Evolutionary conservation across 345 rosid species (phyloP).

Genomic region (Euphorbia pulcherrima): DNA sequence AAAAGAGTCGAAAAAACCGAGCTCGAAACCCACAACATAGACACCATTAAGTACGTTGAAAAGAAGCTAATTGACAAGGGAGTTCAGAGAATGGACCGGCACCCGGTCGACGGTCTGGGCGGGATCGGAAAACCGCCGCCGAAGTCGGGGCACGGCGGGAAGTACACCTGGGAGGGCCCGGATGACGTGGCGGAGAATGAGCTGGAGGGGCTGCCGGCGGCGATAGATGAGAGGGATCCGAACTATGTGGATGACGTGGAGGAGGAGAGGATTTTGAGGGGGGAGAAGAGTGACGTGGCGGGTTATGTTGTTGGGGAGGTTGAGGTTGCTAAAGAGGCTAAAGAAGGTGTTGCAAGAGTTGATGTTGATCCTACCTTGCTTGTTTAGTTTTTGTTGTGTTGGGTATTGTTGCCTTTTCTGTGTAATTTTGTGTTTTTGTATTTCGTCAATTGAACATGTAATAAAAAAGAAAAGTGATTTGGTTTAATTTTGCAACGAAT

Average conservation of each 20-base stretch:
- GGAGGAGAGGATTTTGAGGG: conserved; percentile 31
- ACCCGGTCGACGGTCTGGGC: conserved; percentile 50
- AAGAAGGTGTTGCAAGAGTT: conserved; percentile 53
- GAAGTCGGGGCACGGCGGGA: conserved; percentile 78
- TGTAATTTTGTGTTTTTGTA: neutral
- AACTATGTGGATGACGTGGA: conserved; percentile 64
- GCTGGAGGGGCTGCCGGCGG: conserved; percentile 46
- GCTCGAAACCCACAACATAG: conserved; percentile 40
- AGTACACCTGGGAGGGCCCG: conserved; percentile 91
- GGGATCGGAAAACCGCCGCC: conserved; percentile 53
- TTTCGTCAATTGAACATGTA: too few species aligned
- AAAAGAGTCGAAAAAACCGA: conserved; percentile 46
- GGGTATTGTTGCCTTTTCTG: neutral
- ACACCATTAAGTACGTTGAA: conserved; percentile 58
- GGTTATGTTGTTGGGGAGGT: conserved; percentile 52
- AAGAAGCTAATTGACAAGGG: conserved; percentile 71
- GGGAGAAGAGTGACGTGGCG: conserved; percentile 37
- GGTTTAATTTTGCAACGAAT: too few species aligned
- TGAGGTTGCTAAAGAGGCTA: conserved; percentile 53
- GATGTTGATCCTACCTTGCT: conserved; percentile 54
- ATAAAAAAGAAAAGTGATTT: too few species aligned
- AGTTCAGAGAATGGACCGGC: conserved; percentile 67
- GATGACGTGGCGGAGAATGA: conserved; percentile 44
- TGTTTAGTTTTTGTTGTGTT: neutral
- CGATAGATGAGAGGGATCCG: conserved; percentile 73